phyloP scores from a whole-genome alignment of 768 basidiomycete species.

The Phaeolepiota aurea region DNA sequence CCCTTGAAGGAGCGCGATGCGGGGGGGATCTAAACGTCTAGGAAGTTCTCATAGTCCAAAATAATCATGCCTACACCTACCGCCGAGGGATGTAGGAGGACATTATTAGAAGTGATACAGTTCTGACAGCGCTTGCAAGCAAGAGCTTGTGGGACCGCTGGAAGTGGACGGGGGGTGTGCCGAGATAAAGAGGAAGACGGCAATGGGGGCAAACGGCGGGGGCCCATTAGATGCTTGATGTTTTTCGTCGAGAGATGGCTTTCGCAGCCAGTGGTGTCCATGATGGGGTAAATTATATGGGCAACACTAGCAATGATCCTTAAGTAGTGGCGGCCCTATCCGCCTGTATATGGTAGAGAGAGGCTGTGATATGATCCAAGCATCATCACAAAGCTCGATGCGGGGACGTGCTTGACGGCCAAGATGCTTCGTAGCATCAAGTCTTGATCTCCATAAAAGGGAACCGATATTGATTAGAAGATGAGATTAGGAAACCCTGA shows the following conservation, averaged over 20 bases:
- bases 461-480: background rate
- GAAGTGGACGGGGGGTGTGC: slow-evolving; percentile 36
- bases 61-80: slow-evolving; percentile 16
- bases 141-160: slow-evolving; percentile 35
- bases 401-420: no score
- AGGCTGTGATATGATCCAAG: no score
- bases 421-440: no score
- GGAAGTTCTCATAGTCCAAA: background rate
- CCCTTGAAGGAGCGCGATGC: slow-evolving; percentile 43
- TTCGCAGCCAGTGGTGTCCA: background rate
- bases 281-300: background rate
- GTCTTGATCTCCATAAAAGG: background rate
- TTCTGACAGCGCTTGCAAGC: slow-evolving; percentile 38
- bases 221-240: slow-evolving; percentile 5
- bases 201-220: slow-evolving; percentile 12
- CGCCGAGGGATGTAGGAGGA: slow-evolving; percentile 29
- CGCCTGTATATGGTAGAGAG: no score
- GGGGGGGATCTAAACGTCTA: slow-evolving; percentile 27
- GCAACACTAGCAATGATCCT: background rate
- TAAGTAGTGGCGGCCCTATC: background rate
- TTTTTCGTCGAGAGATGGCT: background rate
- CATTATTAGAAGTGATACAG: slow-evolving; percentile 34
- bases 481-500: no score
- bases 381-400: no score
- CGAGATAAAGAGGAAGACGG: slow-evolving; percentile 12